A percentile compares a stretch with the other conserved stretches of the same genome.
Evolutionary conservation across 2,329 filamentous ascomycete genomes (phyloP).

Genomic region (Colletotrichum liriopes): DNA sequence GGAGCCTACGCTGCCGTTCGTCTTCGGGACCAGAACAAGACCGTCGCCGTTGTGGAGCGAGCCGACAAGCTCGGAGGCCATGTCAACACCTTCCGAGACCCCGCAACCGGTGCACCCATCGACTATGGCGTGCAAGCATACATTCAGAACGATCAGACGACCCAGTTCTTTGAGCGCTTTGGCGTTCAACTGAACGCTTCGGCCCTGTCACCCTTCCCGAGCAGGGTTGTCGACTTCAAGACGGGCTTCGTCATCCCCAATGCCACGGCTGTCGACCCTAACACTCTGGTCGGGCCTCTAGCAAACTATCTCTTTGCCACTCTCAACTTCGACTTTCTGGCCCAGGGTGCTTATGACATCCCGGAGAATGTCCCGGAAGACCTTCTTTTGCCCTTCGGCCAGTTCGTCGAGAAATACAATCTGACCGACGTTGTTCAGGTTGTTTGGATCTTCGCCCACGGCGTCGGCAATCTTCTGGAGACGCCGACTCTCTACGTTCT

Average conservation of each 20-base stretch:
- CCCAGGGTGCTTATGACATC: slow-evolving; percentile 51
- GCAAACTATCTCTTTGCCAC: slow-evolving; percentile 32
- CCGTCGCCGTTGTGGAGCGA: slow-evolving; percentile 62
- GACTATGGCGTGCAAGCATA: slow-evolving; percentile 56
- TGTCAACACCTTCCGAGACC: slow-evolving; percentile 62
- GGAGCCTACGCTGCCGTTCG: slow-evolving; percentile 64
- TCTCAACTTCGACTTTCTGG: slow-evolving; percentile 37
- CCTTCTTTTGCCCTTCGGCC: slow-evolving; percentile 48
- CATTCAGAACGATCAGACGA: slow-evolving; percentile 56
- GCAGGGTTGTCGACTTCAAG: slow-evolving; percentile 41
- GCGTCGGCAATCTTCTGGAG: slow-evolving; percentile 57
- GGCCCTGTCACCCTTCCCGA: slow-evolving; percentile 34
- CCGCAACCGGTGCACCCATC: slow-evolving; percentile 51
- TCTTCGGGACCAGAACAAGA: slow-evolving; percentile 66
- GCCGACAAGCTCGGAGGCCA: slow-evolving; percentile 58
- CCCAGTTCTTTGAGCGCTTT: slow-evolving; percentile 62
- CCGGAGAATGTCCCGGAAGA: slow-evolving; percentile 52
- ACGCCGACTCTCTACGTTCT: slow-evolving; percentile 58
- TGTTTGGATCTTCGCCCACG: slow-evolving; percentile 55
- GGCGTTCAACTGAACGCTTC: slow-evolving; percentile 49
- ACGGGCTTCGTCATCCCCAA: slow-evolving; percentile 40
- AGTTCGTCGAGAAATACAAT: slow-evolving; percentile 39
- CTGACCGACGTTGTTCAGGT: slow-evolving; percentile 39
- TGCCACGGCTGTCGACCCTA: slow-evolving; percentile 34
- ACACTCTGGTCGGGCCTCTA: slow-evolving; percentile 22